Evolutionary conservation across 2,329 filamentous ascomycete species (phyloP).

Genomic region (Apiospora aurea): DNA sequence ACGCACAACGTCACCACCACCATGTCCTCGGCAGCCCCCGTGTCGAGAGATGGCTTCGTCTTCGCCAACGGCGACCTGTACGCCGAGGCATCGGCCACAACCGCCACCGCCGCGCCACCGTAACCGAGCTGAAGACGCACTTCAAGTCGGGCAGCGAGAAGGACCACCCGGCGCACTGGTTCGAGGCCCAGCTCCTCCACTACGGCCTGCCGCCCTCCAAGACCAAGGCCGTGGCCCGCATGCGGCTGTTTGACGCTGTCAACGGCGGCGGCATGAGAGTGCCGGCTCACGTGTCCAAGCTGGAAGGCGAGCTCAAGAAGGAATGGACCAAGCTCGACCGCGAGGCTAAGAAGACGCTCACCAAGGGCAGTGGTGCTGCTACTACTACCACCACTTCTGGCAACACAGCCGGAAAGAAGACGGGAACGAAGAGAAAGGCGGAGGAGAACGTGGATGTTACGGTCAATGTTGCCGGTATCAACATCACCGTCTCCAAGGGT

Average conservation of each 20-base stretch:
- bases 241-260: conserved; percentile 64
- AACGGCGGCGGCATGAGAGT: conserved; percentile 51
- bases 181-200: conserved; percentile 67
- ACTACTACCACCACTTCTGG: background rate
- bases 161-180: conserved; percentile 66
- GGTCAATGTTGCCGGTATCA: conserved; percentile 38
- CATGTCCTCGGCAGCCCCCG: conserved; percentile 41
- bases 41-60: conserved; percentile 48
- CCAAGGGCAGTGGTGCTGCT: conserved; percentile 27
- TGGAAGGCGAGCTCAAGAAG: conserved; percentile 64
- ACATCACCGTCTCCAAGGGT: conserved; percentile 38
- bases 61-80: conserved; percentile 52
- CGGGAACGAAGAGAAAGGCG: conserved; percentile 43
- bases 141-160: conserved; percentile 50
- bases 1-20: background rate
- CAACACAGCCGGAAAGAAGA: conserved; percentile 21
- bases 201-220: conserved; percentile 65
- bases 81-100: conserved; percentile 51
- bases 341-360: conserved; percentile 53
- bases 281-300: conserved; percentile 52
- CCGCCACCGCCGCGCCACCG: conserved; percentile 53
- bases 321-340: conserved; percentile 60
- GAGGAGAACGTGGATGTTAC: conserved; percentile 36
- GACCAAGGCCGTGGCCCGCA: conserved; percentile 64
- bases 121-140: conserved; percentile 52